Percentiles rank a stretch among this genome's conserved stretches.
Conservation (phyloP, 2,329 filamentous ascomycete species). For the Fusarium denticulatum region DNA sequence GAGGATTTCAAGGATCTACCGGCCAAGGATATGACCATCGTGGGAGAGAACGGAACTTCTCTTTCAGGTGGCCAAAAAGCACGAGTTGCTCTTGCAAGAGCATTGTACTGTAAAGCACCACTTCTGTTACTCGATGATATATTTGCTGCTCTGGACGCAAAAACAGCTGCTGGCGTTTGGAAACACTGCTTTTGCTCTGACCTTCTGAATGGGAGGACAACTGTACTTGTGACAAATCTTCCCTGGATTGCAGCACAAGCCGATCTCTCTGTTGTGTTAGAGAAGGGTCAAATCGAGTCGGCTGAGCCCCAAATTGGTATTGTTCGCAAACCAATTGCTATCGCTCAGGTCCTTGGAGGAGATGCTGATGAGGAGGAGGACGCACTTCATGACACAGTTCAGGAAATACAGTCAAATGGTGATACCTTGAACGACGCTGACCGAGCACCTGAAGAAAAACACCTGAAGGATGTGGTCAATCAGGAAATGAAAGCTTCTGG, state of each 20-base stretch:
- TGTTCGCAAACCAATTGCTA: constrained; percentile 55
- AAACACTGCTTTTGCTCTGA: constrained; percentile 67
- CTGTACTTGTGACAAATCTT: constrained; percentile 66
- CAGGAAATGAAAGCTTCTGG: constrained; percentile 61
- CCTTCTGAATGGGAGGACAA: constrained; percentile 62
- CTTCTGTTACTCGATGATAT: constrained; percentile 68
- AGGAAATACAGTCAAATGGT: constrained; percentile 43
- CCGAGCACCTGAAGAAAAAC: constrained; percentile 51
- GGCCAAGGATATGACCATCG: constrained; percentile 60
- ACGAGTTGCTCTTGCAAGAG: constrained; percentile 65
- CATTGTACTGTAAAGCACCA: constrained; percentile 65
- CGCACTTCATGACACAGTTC: constrained; percentile 35
- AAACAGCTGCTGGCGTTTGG: constrained; percentile 66
- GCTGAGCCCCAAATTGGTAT: constrained; percentile 58
- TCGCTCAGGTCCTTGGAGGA: constrained; percentile 52
- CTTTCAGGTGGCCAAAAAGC: constrained; percentile 67
- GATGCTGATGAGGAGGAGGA: constrained; percentile 50
- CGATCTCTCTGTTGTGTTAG: constrained; percentile 58
- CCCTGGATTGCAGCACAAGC: constrained; percentile 63
- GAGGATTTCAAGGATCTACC: constrained; percentile 63
- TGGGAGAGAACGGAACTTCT: constrained; percentile 65
- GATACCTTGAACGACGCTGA: constrained; percentile 44
- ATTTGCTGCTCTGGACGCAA: constrained; percentile 68
- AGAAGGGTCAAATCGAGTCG: constrained; percentile 55
- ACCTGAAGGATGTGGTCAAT: constrained; percentile 55